Evolutionary conservation across 148 eudicot species (phyloP).

Genomic region (Dianthus caryophyllus): DNA sequence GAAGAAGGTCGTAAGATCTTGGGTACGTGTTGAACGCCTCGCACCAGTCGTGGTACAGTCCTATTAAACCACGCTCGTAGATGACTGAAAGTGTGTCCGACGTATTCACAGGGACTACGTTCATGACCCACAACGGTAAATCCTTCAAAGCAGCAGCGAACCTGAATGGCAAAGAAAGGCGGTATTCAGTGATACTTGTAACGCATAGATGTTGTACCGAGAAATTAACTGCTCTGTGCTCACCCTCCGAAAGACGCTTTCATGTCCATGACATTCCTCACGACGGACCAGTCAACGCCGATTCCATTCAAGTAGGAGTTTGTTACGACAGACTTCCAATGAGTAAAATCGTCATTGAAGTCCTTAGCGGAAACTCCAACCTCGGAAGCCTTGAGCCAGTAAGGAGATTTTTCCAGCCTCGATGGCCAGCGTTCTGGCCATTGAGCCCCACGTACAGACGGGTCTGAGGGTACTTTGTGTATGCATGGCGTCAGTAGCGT

Average conservation of each 20-base stretch:
- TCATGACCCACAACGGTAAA: constrained; percentile 67
- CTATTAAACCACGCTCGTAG: constrained; percentile 60
- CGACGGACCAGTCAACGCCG: constrained; percentile 58
- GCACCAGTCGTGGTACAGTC: constrained; percentile 69
- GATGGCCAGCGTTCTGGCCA: constrained; percentile 71
- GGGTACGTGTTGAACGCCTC: constrained; percentile 70
- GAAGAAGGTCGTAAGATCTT: constrained; percentile 64
- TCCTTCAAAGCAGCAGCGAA: constrained; percentile 74
- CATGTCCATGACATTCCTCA: constrained; percentile 87
- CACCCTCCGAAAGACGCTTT: constrained; percentile 74
- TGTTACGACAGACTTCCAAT: constrained; percentile 51
- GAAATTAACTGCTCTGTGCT: constrained; percentile 6
- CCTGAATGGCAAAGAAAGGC: constrained; percentile 26
- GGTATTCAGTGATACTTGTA: constrained; percentile 1
- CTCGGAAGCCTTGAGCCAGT: constrained; percentile 54
- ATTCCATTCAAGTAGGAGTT: constrained; percentile 57
- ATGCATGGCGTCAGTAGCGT: constrained; percentile 61
- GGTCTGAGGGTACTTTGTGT: constrained; percentile 49
- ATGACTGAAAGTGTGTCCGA: constrained; percentile 65
- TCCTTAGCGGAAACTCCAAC: constrained; percentile 54
- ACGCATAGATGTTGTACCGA: too few species aligned
- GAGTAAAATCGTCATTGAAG: constrained; percentile 48
- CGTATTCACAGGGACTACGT: constrained; percentile 50
- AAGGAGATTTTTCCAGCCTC: constrained; percentile 49
- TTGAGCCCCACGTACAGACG: constrained; percentile 47